Evolutionary conservation across 2,329 filamentous ascomycete species (phyloP).

Genomic region (Xylaria sp.): DNA sequence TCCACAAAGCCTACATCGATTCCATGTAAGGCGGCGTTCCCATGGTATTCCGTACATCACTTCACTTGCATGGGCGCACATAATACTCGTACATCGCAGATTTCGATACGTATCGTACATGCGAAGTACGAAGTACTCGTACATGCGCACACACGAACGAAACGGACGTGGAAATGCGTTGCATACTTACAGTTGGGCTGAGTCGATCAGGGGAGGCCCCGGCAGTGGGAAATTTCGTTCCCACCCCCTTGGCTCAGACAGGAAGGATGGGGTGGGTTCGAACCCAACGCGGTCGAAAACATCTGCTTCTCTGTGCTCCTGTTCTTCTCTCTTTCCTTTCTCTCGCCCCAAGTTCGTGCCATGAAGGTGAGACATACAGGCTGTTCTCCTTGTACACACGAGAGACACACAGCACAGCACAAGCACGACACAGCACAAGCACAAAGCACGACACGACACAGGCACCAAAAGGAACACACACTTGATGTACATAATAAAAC

Average conservation of each 20-base stretch:
- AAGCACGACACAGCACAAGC: not conserved
- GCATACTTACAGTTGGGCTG: slow-evolving; percentile 10
- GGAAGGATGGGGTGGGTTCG: slow-evolving; percentile 1
- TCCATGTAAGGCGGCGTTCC: too few relatives aligned
- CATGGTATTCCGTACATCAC: too few relatives aligned
- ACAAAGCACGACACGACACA: too few relatives aligned
- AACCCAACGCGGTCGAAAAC: slow-evolving; percentile 2
- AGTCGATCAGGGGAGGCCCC: slow-evolving; percentile 9
- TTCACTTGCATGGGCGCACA: too few relatives aligned
- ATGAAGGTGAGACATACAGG: not conserved
- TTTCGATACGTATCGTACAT: not conserved
- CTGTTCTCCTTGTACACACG: not conserved
- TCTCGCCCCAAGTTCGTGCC: not conserved
- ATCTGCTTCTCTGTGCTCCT: not conserved
- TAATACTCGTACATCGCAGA: too few relatives aligned
- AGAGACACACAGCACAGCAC: slow-evolving; percentile 9
- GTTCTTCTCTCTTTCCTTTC: too few relatives aligned
- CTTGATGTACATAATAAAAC: not conserved
- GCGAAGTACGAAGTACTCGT: not conserved
- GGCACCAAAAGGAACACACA: not conserved
- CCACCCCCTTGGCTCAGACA: slow-evolving; percentile 2
- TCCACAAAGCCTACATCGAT: slow-evolving; percentile 8
- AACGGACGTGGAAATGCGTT: too few relatives aligned
- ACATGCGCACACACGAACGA: not conserved
- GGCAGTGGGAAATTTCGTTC: not conserved